Evolutionary conservation across 768 basidiomycete species (phyloP).

Genomic region (Serendipita indica): DNA sequence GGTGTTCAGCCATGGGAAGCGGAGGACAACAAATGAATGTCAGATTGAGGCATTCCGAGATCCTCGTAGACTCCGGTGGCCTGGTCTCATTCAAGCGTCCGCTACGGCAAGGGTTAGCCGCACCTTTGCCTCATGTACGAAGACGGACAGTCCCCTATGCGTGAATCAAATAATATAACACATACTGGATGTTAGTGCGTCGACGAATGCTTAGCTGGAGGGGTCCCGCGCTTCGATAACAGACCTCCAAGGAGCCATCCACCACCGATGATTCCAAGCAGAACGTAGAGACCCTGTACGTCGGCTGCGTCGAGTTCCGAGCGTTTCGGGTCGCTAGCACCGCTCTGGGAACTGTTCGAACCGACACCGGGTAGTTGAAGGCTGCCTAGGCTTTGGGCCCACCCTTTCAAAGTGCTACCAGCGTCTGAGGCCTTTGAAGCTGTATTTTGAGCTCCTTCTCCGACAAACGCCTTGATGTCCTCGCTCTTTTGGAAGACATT

Average conservation of each 20-base stretch:
- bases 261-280: background rate
- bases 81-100: background rate
- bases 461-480: background rate
- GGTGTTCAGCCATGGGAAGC: too few species aligned
- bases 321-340: background rate
- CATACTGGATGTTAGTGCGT: background rate
- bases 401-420: background rate
- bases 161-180: background rate
- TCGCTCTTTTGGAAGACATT: background rate
- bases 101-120: background rate
- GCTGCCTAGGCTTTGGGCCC: background rate
- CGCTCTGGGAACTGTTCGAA: background rate
- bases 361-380: background rate
- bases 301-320: background rate
- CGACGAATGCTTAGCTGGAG: background rate
- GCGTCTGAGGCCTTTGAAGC: background rate
- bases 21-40: background rate
- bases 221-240: background rate
- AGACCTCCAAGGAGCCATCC: slow-evolving; percentile 6
- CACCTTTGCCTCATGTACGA: slow-evolving; percentile 4
- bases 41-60: background rate
- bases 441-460: background rate
- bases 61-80: background rate
- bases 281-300: background rate
- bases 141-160: background rate